These are phyloP conservation scores for Epichloe gansuensis DNA, from an alignment of 2,329 filamentous ascomycete genomes.

Conservation along the genomic window DNA sequence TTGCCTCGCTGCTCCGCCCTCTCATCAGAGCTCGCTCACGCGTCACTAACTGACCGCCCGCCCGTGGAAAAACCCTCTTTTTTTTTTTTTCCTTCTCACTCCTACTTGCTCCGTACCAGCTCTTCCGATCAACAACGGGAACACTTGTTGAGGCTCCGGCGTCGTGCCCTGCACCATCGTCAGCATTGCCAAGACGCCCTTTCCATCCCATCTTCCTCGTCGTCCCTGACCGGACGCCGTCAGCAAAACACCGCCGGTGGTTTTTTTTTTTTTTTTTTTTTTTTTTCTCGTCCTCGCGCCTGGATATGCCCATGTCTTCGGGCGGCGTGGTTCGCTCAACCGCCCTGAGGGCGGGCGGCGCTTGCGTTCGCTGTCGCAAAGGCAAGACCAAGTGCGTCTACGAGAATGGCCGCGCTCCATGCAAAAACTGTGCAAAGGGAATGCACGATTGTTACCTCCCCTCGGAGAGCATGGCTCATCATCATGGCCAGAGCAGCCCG, in stretches of 20 bases:
- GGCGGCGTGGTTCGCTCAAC: conserved; percentile 41
- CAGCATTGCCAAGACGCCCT: conserved; percentile 2
- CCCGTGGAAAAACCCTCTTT: background rate
- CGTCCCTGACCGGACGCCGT: background rate
- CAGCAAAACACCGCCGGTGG: conserved; percentile 1
- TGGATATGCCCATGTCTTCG: conserved; percentile 28
- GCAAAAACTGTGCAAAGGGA: conserved; percentile 52
- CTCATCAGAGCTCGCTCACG: background rate
- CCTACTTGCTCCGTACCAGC: background rate
- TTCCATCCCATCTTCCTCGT: conserved; percentile 1
- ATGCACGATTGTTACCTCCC: conserved; percentile 53
- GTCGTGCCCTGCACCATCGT: conserved; percentile 1
- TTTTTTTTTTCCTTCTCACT: background rate
- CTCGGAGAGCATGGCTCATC: conserved; percentile 47
- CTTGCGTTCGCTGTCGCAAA: conserved; percentile 51
- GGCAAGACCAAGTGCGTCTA: conserved; percentile 54
- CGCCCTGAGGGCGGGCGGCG: conserved; percentile 47
- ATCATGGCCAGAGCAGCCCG: conserved; percentile 47
- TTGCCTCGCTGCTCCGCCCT: conserved; percentile 1
- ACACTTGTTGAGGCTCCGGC: conserved; percentile 3
- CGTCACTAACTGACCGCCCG: conserved; percentile 1
- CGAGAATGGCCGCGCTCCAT: conserved; percentile 49
- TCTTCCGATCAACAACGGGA: conserved; percentile 3
- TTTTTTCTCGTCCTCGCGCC: background rate
- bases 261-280: background rate